Conservation (phyloP, 2,329 filamentous ascomycete genomes). For the Zymoseptoria tritici region DNA sequence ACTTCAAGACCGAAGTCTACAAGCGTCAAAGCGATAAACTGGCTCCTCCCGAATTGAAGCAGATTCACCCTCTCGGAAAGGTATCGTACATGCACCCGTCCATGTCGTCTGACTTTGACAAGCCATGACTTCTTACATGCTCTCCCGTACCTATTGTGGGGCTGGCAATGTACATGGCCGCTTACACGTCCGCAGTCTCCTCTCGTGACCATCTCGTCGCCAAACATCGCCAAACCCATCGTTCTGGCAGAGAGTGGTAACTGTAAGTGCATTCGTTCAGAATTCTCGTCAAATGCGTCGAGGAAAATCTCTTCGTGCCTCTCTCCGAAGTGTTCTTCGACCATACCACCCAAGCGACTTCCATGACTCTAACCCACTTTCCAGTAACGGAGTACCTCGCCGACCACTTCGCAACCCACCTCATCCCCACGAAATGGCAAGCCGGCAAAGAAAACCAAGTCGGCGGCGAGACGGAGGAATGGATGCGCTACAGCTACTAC, state of each 20-base stretch:
- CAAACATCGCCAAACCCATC: constrained; percentile 39
- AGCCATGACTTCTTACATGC: no score
- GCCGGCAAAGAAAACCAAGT: constrained; percentile 48
- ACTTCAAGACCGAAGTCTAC: constrained; percentile 74
- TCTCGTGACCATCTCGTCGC: constrained; percentile 57
- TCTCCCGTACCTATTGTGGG: no score
- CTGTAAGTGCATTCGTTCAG: neutral
- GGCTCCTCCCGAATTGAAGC: constrained; percentile 69
- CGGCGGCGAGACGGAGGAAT: constrained; percentile 53
- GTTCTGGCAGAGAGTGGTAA: constrained; percentile 73
- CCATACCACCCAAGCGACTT: neutral
- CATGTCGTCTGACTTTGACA: no score
- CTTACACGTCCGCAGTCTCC: constrained; percentile 47
- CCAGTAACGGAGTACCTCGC: constrained; percentile 67
- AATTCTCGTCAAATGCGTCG: no score
- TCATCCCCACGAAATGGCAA: constrained; percentile 47
- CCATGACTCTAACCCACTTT: neutral
- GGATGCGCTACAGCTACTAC: constrained; percentile 57
- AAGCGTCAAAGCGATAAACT: constrained; percentile 58
- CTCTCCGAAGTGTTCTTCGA: neutral
- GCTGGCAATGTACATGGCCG: no score
- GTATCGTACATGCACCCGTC: neutral
- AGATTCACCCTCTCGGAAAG: constrained; percentile 79
- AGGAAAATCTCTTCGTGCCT: no score
- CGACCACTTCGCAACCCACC: constrained; percentile 53